A percentile compares a stretch with the other conserved stretches of the same genome.
Conservation (phyloP, 257 asterid genomes). For the Primulina huaijiensis region DNA sequence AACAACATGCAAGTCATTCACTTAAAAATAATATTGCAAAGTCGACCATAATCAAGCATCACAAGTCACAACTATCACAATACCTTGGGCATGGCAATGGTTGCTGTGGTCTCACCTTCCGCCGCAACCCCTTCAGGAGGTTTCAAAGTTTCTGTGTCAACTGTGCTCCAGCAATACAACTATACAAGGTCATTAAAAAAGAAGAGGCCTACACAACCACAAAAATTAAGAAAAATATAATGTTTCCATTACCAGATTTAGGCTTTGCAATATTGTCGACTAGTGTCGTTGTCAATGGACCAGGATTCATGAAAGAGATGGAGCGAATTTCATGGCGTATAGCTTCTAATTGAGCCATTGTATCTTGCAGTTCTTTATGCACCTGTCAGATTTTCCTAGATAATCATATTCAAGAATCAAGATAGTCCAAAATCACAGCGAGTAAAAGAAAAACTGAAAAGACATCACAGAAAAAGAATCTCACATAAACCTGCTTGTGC, state of each 20-base stretch:
- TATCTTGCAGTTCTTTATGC: slow-evolving; percentile 86
- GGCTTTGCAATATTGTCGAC: slow-evolving; percentile 54
- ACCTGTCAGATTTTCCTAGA: slow-evolving; percentile 43
- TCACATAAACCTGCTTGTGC: not conserved
- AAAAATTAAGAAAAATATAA: slow-evolving; percentile 17
- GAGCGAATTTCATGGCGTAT: slow-evolving; percentile 78
- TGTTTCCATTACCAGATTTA: slow-evolving; percentile 40
- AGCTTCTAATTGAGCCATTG: slow-evolving; percentile 81
- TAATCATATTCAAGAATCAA: slow-evolving; percentile 12
- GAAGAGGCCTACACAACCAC: slow-evolving; percentile 9
- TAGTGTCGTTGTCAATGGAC: slow-evolving; percentile 62
- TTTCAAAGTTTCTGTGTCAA: slow-evolving; percentile 33
- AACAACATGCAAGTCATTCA: slow-evolving; percentile 14
- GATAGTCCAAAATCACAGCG: not conserved
- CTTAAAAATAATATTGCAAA: not conserved
- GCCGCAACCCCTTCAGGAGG: slow-evolving; percentile 33
- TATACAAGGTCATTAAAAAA: slow-evolving; percentile 14
- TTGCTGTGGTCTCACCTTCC: slow-evolving; percentile 31
- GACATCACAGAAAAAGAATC: not conserved
- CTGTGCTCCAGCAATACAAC: slow-evolving; percentile 26
- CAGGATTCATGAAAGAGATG: slow-evolving; percentile 70
- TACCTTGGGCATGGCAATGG: slow-evolving; percentile 48
- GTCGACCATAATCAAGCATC: not conserved
- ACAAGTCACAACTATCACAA: slow-evolving; percentile 1
- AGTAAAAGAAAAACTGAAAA: not conserved